phyloP scores from a whole-genome alignment of 805 yeast genomes.

The Pichia gijzeniarum region DNA sequence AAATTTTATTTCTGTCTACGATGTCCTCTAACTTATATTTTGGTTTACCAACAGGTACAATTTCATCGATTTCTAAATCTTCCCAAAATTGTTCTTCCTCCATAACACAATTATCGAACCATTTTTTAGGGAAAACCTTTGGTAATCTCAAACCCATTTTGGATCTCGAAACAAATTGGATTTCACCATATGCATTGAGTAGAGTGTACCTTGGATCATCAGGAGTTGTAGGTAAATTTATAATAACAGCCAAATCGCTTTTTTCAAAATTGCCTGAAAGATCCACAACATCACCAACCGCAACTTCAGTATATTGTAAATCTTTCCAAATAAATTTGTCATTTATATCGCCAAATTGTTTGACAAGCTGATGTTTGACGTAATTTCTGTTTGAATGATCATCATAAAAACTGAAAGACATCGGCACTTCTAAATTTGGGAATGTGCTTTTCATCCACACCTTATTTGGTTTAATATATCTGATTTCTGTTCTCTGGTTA shows the following conservation, averaged over 20 bases:
- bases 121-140: slow-evolving; percentile 36
- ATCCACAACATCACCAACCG: slow-evolving; percentile 61
- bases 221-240: slow-evolving; percentile 42
- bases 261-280: slow-evolving; percentile 36
- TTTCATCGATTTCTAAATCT: slow-evolving; percentile 5
- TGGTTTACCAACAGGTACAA: slow-evolving; percentile 29
- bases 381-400: slow-evolving; percentile 13
- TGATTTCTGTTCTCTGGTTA: slow-evolving; percentile 16
- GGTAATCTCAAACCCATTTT: slow-evolving; percentile 51
- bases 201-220: slow-evolving; percentile 52
- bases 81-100: slow-evolving; percentile 24
- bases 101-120: slow-evolving; percentile 28
- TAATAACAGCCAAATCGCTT: slow-evolving; percentile 47
- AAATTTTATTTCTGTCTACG: slow-evolving; percentile 22
- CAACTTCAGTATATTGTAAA: slow-evolving; percentile 26
- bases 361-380: slow-evolving; percentile 12
- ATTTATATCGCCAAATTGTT: slow-evolving; percentile 16
- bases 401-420: slow-evolving; percentile 17
- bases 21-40: slow-evolving; percentile 29
- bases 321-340: slow-evolving; percentile 15
- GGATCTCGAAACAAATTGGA: slow-evolving; percentile 41
- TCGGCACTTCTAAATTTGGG: slow-evolving; percentile 11
- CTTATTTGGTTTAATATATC: slow-evolving; percentile 28
- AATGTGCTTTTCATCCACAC: slow-evolving; percentile 23
- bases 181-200: slow-evolving; percentile 50